Base-by-base conservation (phyloP, 169 alveolate species). In the Plasmodium chabaudi region DNA sequence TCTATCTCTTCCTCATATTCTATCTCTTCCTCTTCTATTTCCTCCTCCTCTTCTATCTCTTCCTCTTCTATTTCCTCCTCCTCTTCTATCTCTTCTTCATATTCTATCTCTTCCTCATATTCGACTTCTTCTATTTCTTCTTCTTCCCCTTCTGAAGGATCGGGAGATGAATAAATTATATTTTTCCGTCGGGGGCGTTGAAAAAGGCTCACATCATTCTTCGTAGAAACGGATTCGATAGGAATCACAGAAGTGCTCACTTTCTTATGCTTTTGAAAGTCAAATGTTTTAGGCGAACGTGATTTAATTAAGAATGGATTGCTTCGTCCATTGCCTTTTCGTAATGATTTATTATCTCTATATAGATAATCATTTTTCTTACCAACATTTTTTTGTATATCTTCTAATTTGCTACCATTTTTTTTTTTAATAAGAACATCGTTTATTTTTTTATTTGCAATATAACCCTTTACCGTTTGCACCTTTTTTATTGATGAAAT, bases 101-200 rank as follows among this genome's bases (percentile, higher is more conserved):
- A 63, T 67, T 63, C 86, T 13, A 17, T 55, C 0, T 7, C 86
- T 23, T 46, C 71, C 10, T 13, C 84, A 0, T 46, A 61, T 44
- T 64, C 82, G 0, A 5, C 88, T 12, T 55, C 61, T 15, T 25
- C 63, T 42, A 64, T 25, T 12, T 21, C 72, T 49, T 25, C 86
- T 2, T 72, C 59, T 21, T 53, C 77, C 12, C 59, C 77, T 55
- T 13, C 72, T 10, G 68, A 60, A 12, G 63, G 39, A 46, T 60
- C 77, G n/a, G 74, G 44, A 13, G 88, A 53, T 10, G 87, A 59
- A 57, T 61, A 88, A 15, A 59, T 71, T 72, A 51, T 71, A 23
- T 63, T 47, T 34, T 72, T 72, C 27, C 73, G 51, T 15, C 10
- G 17, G 13, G 12, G 13, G 9, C 25, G 60, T 21, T 47, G 42